Evolutionary conservation across 139 green algal genomes (phyloP), one percentile per base, ranked within the genome.

Genomic region (Picochlorum sp.): DNA sequence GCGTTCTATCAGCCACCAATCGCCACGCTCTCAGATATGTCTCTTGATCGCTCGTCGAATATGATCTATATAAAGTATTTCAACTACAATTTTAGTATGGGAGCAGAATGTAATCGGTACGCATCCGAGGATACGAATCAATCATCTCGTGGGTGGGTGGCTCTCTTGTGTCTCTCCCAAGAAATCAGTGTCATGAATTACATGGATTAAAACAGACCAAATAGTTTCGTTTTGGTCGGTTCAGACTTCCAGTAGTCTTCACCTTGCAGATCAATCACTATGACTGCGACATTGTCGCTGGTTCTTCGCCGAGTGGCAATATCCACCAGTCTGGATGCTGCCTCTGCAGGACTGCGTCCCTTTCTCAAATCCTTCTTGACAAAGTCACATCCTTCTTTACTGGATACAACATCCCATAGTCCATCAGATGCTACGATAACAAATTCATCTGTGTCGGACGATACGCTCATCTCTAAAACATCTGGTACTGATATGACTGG

Each of bases 361-460:
- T 66, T 73, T 49, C 73, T 60, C 58, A 85, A 73, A 13, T 72
- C 67, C 5, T 45, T 26, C 13, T 72, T 59, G 13, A 65, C 75
- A n/a, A 79, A 55, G 4, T 38, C 57, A 2, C 77, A 64, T 34
- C 65, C 78, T 24, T 85, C 73, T 30, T 67, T 51, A 69, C 68
- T 81, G 37, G 51, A 57, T 64, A 85, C 59, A 13, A 85, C 78
- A 49, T 85, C 78, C 78, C 78, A 83, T 18, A 92, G 67, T 16
- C 86, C 86, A 61, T 92, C 86, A 47, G 71, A 81, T 10, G 81
- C 86, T 11, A 94, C 54, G 9, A 92, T 63, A 37, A 92, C 21
- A 57, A 92, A 92, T 69, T 92, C 85, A 65, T 85, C 81, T 8
- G 63, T 70, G 0, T 66, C 69, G 3, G 37, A n/a, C 4, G 20